Evolutionary conservation across 768 basidiomycete genomes (phyloP), one percentile per base, ranked within the genome.

Genomic region (Mycena sanguinolenta): DNA sequence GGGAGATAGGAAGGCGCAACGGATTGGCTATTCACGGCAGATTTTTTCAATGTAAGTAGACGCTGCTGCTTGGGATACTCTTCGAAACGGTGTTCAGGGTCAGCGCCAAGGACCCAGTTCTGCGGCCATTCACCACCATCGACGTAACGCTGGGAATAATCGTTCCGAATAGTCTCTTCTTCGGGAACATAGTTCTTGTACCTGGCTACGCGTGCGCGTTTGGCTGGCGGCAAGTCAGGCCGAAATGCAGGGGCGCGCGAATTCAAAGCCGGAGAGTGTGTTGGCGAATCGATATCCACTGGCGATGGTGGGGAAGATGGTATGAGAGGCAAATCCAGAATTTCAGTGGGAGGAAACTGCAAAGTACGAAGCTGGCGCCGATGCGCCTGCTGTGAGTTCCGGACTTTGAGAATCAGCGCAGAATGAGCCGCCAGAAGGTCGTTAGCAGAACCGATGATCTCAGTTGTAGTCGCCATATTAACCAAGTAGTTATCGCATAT

Each of bases 61-160:
- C 94, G 89, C 75, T 93, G 92, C 75, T 97, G 95, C 74, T 98
- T 97, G 3, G 98, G 97, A 78, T 99, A 98, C 97, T 99, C 98
- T 86, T 95, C 92, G 74, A 98, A 98, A 3, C 96, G 89, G 67
- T 89, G 90, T 59, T 95, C 94, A 16, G 94, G 93, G 70, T 93
- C 94, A 7, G 95, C 94, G 25, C 96, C 97, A 10, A 95, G 82
- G 12, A 99, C 93, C 89, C 92, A 95, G 76, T 98, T 92, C 81
- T 97, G 96, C 2, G 96, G 95, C 91, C 96, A 96, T 72, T 95
- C 93, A 13, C 96, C 97, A 2, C 93, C 88, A 75, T 95, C 92
- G 38, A 97, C 95, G 79, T 97, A 98, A 72, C 92, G 84, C 79
- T 93, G 92, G 0, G 93, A 95, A 77, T 97, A 96, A 82, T 99